A percentile compares a stretch with the other conserved stretches of the same genome.
Conservation (phyloP, 163 green algal species). For the Scenedesmus sp. region DNA sequence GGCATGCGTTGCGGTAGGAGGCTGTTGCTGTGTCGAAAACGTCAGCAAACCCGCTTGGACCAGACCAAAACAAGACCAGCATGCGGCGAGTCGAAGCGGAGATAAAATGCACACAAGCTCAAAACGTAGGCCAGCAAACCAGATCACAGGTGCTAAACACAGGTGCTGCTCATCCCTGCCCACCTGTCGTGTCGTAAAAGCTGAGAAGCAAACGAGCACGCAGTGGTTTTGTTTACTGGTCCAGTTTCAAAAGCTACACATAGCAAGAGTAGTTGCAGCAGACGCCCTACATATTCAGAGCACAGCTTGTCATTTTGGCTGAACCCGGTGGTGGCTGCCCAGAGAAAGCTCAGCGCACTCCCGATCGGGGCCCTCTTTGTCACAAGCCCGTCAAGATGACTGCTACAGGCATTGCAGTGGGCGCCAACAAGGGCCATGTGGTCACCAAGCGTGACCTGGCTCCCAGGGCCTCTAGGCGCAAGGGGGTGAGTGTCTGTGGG, state of each 20-base stretch:
- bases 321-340: conserved; percentile 9
- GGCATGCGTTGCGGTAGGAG: not conserved
- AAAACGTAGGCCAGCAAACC: not conserved
- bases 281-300: not conserved
- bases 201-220: not conserved
- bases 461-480: conserved; percentile 75
- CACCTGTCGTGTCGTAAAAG: not conserved
- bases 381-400: conserved; percentile 34
- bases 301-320: conserved; percentile 4
- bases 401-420: conserved; percentile 87
- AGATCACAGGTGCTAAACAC: not conserved
- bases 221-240: not conserved
- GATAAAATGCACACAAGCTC: not conserved
- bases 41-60: not conserved
- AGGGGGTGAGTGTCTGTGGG: conserved; percentile 76
- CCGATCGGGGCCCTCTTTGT: not conserved
- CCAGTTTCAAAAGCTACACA: not conserved
- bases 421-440: conserved; percentile 93
- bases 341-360: not conserved
- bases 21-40: not conserved
- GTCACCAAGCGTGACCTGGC: conserved; percentile 87
- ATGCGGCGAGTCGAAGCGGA: not conserved
- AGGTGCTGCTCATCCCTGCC: not conserved
- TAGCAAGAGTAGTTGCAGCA: not conserved
- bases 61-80: not conserved